Evolutionary conservation across 495 filamentous ascomycete genomes (phyloP), one percentile per base, ranked within the genome.

Genomic region (Aspergillus nidulans): DNA sequence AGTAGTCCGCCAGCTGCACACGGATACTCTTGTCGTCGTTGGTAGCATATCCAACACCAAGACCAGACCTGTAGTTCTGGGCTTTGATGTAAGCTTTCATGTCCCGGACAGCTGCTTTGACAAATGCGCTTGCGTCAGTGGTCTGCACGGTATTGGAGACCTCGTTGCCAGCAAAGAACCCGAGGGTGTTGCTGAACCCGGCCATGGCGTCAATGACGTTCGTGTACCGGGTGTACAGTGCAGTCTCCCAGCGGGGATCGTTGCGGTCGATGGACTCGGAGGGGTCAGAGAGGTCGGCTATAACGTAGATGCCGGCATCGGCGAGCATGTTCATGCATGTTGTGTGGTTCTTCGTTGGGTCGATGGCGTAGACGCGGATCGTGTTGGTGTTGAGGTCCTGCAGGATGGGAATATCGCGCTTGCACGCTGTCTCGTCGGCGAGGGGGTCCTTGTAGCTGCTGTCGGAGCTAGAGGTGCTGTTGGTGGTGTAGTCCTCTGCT

Each of bases 111-210:
- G 94, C 92, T 53, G 94, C 94, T 80, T 97, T 97, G 65, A 96
- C 92, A 64, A 87, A 97, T 46, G 92, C 90, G 48, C 86, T 90
- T 32, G 92, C 91, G 57, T 76, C 76, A 23, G 92, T 97, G 71
- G 92, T 96, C 66, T 78, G 85, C 36, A 78, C 71, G 55, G 82
- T 80, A 77, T 97, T 97, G 61, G 90, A 88, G 53, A 97, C 92
- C 71, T 98, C 94, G 69, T 98, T 97, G 48, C 94, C 94, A 23
- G 92, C 89, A 69, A 97, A 97, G 82, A 97, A 98, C 56, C 94
- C 94, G 47, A 98, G 80, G 40, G 85, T 82, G 70, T 98, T 98
- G 69, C 77, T 82, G 72, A 95, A 97, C 56, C 85, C 74, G 42
- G 79, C 73, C 51, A 98, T 71, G 42, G 81, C 80, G 64, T 98